Evolutionary conservation across 1,284 basidiomycete genomes (phyloP).

Genomic region (Fomitopsis schrenkii): DNA sequence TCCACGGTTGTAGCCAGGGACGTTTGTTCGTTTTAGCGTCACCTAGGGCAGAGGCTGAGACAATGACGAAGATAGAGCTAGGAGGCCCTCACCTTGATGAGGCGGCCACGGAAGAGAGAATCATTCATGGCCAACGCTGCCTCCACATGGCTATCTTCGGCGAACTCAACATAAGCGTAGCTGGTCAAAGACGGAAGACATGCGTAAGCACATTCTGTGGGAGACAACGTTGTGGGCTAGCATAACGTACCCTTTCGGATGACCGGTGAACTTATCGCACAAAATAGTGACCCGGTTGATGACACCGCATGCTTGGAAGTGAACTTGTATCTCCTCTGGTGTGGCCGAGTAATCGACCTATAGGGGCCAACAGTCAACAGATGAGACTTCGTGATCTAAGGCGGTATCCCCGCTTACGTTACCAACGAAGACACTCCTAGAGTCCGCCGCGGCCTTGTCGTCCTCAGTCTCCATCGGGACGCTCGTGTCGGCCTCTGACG

Average conservation of each 20-base stretch:
- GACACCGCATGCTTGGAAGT: constrained; percentile 96
- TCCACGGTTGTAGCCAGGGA: constrained; percentile 86
- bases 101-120: constrained; percentile 87
- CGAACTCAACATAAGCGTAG: constrained; percentile 98
- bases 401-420: constrained; percentile 65
- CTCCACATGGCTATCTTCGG: constrained; percentile 90
- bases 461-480: constrained; percentile 72
- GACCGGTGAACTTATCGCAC: constrained; percentile 99
- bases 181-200: constrained; percentile 35
- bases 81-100: constrained; percentile 71
- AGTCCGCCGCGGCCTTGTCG: constrained; percentile 76
- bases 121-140: constrained; percentile 96
- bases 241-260: constrained; percentile 89
- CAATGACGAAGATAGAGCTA: background rate
- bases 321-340: constrained; percentile 96
- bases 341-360: constrained; percentile 98
- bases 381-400: background rate
- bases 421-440: constrained; percentile 92
- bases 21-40: constrained; percentile 88
- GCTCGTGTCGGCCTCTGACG: constrained; percentile 35
- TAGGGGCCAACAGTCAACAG: background rate
- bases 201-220: background rate
- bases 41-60: constrained; percentile 49
- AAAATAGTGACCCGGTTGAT: constrained; percentile 99
- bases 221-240: background rate